Evolutionary conservation across 805 yeast genomes (phyloP).

Genomic region (Wickerhamiella domercqiae): DNA sequence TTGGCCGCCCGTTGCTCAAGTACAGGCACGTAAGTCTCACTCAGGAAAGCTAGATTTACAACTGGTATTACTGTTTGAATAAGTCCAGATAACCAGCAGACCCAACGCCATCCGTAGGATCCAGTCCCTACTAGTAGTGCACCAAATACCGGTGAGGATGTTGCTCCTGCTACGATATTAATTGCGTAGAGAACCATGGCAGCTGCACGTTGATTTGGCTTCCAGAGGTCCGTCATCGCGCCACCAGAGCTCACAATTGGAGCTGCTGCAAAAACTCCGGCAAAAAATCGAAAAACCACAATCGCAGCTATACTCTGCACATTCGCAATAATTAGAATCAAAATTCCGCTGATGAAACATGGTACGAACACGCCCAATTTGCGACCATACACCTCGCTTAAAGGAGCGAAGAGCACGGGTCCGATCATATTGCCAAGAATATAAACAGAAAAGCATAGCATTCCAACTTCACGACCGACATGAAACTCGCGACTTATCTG

Average conservation of each 20-base stretch:
- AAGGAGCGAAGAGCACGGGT: conserved; percentile 40
- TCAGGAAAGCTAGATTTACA: conserved; percentile 24
- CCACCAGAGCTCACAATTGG: conserved; percentile 46
- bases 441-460: conserved; percentile 36
- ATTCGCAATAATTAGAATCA: conserved; percentile 21
- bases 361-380: conserved; percentile 32
- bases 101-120: conserved; percentile 41
- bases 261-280: conserved; percentile 45
- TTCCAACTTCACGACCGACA: conserved; percentile 29
- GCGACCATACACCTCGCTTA: conserved; percentile 42
- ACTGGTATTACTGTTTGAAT: conserved; percentile 22
- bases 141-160: conserved; percentile 31
- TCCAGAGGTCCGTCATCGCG: conserved; percentile 41
- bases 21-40: conserved; percentile 25
- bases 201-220: conserved; percentile 34
- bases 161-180: conserved; percentile 30
- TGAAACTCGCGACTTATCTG: conserved; percentile 30
- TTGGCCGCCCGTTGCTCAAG: conserved; percentile 52
- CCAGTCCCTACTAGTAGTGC: conserved; percentile 23
- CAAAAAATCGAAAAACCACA: conserved; percentile 33
- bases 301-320: conserved; percentile 31
- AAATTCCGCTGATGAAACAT: conserved; percentile 30
- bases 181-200: conserved; percentile 34
- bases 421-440: conserved; percentile 47
- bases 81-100: conserved; percentile 35